Base-by-base conservation (phyloP, 2,329 filamentous ascomycete species). In the Fusarium keratoplasticum region DNA sequence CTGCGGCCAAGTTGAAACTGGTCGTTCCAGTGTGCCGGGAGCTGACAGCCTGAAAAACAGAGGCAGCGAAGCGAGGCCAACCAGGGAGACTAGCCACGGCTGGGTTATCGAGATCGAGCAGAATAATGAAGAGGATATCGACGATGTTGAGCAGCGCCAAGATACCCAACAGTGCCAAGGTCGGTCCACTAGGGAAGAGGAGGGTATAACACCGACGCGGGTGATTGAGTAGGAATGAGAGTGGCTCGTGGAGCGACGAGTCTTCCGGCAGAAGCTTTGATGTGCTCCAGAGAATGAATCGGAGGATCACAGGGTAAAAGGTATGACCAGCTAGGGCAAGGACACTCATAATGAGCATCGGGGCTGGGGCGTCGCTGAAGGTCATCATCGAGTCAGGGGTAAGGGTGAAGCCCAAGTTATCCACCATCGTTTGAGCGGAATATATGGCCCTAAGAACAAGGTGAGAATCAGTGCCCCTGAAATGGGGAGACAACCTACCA, bases 191-290 rank as follows among this genome's bases (percentile, higher is more conserved):
- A 0, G 89, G 90, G 74, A 92, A 92, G 5, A 92, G 85, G 4
- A 90, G 85, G 5, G 89, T 91, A 75, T 90, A 92, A 73, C 89
- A 91, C 8, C 90, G 84, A 54, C 90, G 85, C 0, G 90, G 91
- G 77, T 93, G 89, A 61, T 91, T 86, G 13, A 93, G 85, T 1
- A 92, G 82, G 71, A 92, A 92, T 2, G 83, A 80, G 0, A 92
- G 80, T 0, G 87, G 80, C 38, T 87, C 85, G 2, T 81, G 80
- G 57, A 84, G 85, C 1, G 80, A 75, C 0, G 83, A 78, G 57
- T 81, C 64, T 6, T 82, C 78, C 0, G 87, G 86, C 1, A 83
- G 78, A 4, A 86, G 61, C 72, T 86, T 89, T 55, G 83, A 87
- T 74, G 88, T 85, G 8, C 79, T 80, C 89, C 89, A 93, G 40